Conservation (phyloP, 129 eudicot species). For the Flaveria bidentis region DNA sequence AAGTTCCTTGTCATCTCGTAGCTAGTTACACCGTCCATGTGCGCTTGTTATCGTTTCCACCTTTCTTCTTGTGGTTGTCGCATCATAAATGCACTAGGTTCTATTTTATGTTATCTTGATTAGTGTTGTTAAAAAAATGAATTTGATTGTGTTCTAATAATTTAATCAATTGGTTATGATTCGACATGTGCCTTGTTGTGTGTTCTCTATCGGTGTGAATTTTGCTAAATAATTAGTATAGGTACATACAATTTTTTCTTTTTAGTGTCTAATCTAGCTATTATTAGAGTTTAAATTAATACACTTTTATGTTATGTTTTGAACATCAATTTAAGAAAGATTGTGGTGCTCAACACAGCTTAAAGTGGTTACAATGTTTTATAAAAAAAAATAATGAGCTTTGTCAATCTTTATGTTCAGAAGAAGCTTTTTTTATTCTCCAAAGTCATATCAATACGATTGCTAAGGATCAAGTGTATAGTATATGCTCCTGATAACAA, state of each 20-base stretch:
- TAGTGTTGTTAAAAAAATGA: background rate
- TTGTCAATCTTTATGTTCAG: background rate
- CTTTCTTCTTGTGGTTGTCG: too few relatives aligned
- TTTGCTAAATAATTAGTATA: background rate
- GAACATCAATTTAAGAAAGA: background rate
- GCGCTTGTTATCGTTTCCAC: too few relatives aligned
- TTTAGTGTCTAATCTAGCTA: background rate
- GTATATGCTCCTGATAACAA: background rate
- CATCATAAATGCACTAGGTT: background rate
- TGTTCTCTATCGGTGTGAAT: background rate
- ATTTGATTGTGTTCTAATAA: background rate
- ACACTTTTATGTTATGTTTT: constrained; percentile 1
- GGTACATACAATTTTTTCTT: constrained; percentile 5
- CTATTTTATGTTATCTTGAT: constrained; percentile 1
- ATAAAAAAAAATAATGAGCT: background rate
- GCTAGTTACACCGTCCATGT: background rate
- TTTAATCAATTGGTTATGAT: constrained; percentile 2
- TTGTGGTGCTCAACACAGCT: background rate
- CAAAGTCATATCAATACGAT: background rate
- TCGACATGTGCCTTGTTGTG: background rate
- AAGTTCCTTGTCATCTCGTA: too few relatives aligned
- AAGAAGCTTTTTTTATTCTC: background rate
- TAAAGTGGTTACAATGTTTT: constrained; percentile 13
- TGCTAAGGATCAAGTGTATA: background rate
- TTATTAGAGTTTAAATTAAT: background rate